Percentiles rank a stretch among this genome's conserved stretches.
These are phyloP conservation scores for Colletotrichum coccodes DNA, from an alignment of 2,329 filamentous ascomycete species.

Conservation along the genomic window DNA sequence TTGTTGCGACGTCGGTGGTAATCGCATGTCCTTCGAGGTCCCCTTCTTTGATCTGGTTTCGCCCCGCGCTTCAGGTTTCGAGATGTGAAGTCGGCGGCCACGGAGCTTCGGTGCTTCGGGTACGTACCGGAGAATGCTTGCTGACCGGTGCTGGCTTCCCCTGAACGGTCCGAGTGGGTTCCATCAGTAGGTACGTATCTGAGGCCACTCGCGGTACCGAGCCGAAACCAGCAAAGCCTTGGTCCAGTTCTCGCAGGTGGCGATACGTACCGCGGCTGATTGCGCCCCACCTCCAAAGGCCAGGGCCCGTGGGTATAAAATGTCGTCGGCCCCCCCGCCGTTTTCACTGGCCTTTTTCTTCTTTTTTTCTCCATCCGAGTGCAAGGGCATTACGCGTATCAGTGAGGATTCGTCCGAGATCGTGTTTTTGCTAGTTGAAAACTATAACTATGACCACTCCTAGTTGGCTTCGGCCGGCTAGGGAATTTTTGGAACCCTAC, in stretches of 20 bases:
- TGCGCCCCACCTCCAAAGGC: not conserved
- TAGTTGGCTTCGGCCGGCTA: conserved; percentile 73
- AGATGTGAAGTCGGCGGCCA: conserved; percentile 22
- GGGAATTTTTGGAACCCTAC: conserved; percentile 81
- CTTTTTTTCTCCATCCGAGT: conserved; percentile 67
- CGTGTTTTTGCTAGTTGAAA: conserved; percentile 92
- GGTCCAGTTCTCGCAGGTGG: not conserved
- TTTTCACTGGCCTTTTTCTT: conserved; percentile 38
- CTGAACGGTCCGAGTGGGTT: conserved; percentile 1
- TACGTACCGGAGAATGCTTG: conserved; percentile 13
- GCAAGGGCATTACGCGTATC: conserved; percentile 84
- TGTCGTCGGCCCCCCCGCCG: not conserved
- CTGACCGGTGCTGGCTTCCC: not conserved
- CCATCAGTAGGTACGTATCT: not conserved
- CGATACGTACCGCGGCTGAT: conserved; percentile 17
- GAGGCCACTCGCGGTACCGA: not conserved
- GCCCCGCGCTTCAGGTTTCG: conserved; percentile 25
- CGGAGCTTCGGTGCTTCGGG: conserved; percentile 23
- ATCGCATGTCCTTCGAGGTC: conserved; percentile 16
- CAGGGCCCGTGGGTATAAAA: conserved; percentile 28
- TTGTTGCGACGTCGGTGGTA: conserved; percentile 33
- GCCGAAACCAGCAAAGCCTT: not conserved
- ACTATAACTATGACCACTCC: conserved; percentile 83
- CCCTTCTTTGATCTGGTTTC: not conserved
- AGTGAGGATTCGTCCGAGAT: conserved; percentile 90